Conservation (phyloP, 1,139 yeast genomes). For the Debaryomyces subglobosus region DNA sequence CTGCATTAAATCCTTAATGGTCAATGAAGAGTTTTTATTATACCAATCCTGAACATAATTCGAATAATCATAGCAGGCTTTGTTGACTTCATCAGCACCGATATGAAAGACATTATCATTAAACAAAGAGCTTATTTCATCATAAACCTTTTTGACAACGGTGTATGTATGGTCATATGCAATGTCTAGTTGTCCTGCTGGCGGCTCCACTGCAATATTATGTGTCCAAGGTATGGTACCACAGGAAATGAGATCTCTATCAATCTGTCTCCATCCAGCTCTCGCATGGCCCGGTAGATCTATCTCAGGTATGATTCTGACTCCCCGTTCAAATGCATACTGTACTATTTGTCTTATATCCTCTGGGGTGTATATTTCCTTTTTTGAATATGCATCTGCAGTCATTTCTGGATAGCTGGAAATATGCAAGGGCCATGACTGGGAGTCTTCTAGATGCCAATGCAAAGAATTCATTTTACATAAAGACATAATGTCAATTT, state of each 20-base stretch:
- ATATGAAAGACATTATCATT: conserved; percentile 47
- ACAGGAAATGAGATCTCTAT: conserved; percentile 39
- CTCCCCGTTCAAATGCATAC: conserved; percentile 44
- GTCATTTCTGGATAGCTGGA: conserved; percentile 43
- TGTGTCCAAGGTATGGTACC: conserved; percentile 36
- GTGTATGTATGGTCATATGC: conserved; percentile 37
- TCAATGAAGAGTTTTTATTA: conserved; percentile 26
- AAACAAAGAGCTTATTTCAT: conserved; percentile 39
- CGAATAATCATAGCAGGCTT: conserved; percentile 41
- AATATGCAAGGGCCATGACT: conserved; percentile 50
- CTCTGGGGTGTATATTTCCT: conserved; percentile 36
- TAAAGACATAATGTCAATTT: conserved; percentile 47
- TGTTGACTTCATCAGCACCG: conserved; percentile 48
- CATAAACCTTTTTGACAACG: conserved; percentile 38
- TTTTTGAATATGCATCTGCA: conserved; percentile 43
- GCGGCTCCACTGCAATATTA: conserved; percentile 48
- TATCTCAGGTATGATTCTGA: conserved; percentile 50
- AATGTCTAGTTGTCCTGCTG: conserved; percentile 50
- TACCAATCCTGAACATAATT: conserved; percentile 32
- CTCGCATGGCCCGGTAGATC: conserved; percentile 54
- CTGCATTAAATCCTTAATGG: conserved; percentile 36
- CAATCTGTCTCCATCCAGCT: conserved; percentile 46
- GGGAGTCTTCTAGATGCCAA: conserved; percentile 51
- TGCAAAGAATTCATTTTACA: conserved; percentile 48
- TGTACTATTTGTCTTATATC: conserved; percentile 36